phyloP scores from a whole-genome alignment of 176 grass and related monocot genomes.

The Stipa capillata region DNA sequence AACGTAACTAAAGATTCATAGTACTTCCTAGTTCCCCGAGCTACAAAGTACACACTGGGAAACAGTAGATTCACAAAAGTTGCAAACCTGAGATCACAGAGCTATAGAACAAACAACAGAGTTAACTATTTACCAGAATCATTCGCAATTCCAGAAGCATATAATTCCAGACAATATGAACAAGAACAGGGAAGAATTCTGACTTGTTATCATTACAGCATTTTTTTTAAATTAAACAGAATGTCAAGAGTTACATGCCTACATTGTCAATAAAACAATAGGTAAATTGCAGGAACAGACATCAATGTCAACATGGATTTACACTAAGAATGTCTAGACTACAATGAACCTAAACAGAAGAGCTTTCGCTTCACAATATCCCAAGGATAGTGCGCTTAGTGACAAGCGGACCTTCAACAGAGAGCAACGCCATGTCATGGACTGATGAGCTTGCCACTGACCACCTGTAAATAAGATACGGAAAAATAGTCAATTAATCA shows the following conservation, averaged over 20 bases:
- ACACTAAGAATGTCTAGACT: constrained; percentile 32
- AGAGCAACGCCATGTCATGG: neutral
- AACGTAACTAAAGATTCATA: neutral
- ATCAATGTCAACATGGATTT: constrained; percentile 17
- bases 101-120: too few species aligned
- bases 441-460: neutral
- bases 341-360: constrained; percentile 1
- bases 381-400: neutral
- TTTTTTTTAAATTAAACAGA: neutral
- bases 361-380: neutral
- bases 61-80: neutral
- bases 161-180: neutral
- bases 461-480: constrained; percentile 12
- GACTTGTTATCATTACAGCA: neutral
- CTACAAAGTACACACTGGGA: neutral
- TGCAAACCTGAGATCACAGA: neutral
- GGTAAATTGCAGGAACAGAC: neutral
- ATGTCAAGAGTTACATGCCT: constrained; percentile 8
- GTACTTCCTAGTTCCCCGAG: neutral
- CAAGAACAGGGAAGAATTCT: neutral
- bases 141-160: neutral
- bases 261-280: constrained; percentile 37
- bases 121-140: too few species aligned
- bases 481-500: neutral
- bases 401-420: neutral